phyloP scores from a whole-genome alignment of 768 basidiomycete species.

The Xerocomellus amylosporus region DNA sequence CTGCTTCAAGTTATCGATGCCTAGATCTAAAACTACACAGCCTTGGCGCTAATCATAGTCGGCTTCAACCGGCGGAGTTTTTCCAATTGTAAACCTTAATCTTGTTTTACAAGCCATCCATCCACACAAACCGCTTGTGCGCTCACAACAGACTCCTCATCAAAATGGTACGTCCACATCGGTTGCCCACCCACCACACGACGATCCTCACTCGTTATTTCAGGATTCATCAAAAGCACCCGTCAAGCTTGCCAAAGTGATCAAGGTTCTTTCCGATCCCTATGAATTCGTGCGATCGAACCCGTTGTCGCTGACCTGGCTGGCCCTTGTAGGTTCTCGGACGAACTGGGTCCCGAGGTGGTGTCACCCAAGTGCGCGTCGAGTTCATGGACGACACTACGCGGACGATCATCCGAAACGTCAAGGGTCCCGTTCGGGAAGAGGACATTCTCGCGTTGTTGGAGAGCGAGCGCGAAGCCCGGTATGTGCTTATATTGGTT shows the following conservation, averaged over 20 bases:
- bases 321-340: conserved; percentile 74
- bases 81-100: conserved; percentile 20
- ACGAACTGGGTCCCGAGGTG: conserved; percentile 97
- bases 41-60: background rate
- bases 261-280: conserved; percentile 64
- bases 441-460: conserved; percentile 95
- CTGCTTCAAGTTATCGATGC: too few species aligned
- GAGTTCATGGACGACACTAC: conserved; percentile 98
- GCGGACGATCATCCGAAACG: conserved; percentile 97
- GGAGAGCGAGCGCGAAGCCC: conserved; percentile 98
- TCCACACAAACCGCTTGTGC: conserved; percentile 7
- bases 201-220: background rate
- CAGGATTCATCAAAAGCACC: conserved; percentile 87
- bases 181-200: too few species aligned
- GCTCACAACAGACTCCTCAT: conserved; percentile 3
- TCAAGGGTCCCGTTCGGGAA: conserved; percentile 95
- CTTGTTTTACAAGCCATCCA: conserved; percentile 11
- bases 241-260: conserved; percentile 96
- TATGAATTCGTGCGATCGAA: background rate
- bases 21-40: too few species aligned
- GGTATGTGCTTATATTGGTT: conserved; percentile 53
- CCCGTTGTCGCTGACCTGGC: background rate
- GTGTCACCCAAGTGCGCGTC: conserved; percentile 98
- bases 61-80: conserved; percentile 23
- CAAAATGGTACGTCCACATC: conserved; percentile 24